Evolutionary conservation across 495 filamentous ascomycete species (phyloP), one percentile per base, ranked within the genome.

Genomic region (Lindgomyces ingoldianus): DNA sequence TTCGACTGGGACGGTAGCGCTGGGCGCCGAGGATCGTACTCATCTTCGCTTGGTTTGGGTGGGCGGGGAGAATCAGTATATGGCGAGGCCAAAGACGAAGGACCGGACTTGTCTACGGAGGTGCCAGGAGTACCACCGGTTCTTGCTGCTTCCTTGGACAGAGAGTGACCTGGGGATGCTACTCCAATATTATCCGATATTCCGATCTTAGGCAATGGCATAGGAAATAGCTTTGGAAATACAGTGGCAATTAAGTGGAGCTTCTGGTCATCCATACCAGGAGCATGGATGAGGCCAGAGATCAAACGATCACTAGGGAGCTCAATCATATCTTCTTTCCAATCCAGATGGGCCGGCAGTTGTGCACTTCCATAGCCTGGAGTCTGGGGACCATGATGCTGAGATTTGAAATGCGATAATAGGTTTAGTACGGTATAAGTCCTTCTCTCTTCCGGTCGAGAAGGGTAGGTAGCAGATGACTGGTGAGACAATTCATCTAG

Each of bases 291-390:
- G 16, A 88, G 70, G 9, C 76, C 76, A 10, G 76, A 72, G 42
- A 90, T 75, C 9, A 79, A 59, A 12, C 76, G 67, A 18, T 76
- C 57, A 64, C 85, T 82, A 1, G 87, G 85, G 24, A 89, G 78
- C 62, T 87, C 79, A 53, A 92, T 82, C 89, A 92, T 91, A 58
- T 91, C 80, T 46, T 74, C 72, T 51, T 78, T 81, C 89, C 89
- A 92, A 73, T 91, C 82, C 16, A 80, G 72, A 14, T 70, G 58
- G 50, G 71, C 59, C 25, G 59, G 33, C 24, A 65, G 48, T 14
- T 69, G 62, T 24, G 65, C 62, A 55, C 36, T 59, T 18, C 57
- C 55, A 24, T 58, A 60, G 63, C 41, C 75, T 69, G 59, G 63
- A 60, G 66, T 75, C 52, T 54, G 60, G 41, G 70, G 57, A 59